phyloP scores from a whole-genome alignment of 208 protist species.

The Leishmania aethiopica region DNA sequence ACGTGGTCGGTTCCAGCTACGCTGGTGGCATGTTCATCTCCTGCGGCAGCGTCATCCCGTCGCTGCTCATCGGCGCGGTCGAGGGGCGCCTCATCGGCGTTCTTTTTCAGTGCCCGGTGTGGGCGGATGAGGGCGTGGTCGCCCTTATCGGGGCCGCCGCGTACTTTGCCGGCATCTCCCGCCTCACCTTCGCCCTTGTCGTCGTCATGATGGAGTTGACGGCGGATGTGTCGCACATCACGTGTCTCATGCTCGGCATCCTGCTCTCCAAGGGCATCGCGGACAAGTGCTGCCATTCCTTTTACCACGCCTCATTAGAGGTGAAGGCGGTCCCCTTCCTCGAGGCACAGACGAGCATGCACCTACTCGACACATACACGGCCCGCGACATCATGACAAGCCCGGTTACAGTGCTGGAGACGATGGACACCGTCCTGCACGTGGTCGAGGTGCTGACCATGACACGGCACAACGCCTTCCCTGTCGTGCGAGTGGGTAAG shows the following conservation, averaged over 20 bases:
- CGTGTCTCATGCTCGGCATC: conserved; percentile 88
- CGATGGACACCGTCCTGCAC: conserved; percentile 50
- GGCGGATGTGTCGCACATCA: conserved; percentile 80
- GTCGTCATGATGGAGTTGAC: conserved; percentile 92
- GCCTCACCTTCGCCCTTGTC: conserved; percentile 82
- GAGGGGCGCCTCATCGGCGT: conserved; percentile 69
- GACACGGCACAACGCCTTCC: conserved; percentile 86
- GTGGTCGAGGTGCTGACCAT: conserved; percentile 57
- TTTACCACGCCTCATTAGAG: conserved; percentile 81
- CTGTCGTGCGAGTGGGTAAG: conserved; percentile 55
- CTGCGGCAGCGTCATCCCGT: conserved; percentile 70
- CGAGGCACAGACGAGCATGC: conserved; percentile 50
- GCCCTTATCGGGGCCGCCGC: conserved; percentile 81
- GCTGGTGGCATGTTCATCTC: conserved; percentile 78
- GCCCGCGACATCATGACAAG: conserved; percentile 82
- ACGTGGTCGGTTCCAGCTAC: conserved; percentile 68
- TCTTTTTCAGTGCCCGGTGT: conserved; percentile 43
- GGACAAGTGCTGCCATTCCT: conserved; percentile 71
- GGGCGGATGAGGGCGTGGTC: conserved; percentile 79
- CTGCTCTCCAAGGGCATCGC: conserved; percentile 80
- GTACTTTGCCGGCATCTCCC: conserved; percentile 84
- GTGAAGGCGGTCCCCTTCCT: conserved; percentile 82
- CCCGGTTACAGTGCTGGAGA: conserved; percentile 52
- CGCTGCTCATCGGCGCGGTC: conserved; percentile 81
- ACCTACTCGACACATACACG: conserved; percentile 42